A percentile compares a stretch with the other conserved stretches of the same genome.
phyloP scores from a whole-genome alignment of 768 basidiomycete species.

The Lactarius sp. region DNA sequence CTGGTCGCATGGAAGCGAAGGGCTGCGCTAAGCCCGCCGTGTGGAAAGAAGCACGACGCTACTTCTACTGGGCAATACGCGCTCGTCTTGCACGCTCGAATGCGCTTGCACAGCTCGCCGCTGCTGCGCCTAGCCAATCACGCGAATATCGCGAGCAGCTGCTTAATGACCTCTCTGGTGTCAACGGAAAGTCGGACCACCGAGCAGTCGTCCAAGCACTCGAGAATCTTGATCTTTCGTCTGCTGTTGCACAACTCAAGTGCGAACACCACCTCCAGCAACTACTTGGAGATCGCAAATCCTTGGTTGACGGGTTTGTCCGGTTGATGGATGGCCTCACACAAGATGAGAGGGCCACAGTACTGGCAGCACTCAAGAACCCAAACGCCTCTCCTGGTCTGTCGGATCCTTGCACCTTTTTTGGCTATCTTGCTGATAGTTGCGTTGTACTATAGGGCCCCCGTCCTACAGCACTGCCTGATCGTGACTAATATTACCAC shows the following conservation, averaged over 20 bases:
- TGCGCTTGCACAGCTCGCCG: constrained; percentile 57
- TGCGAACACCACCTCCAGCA: constrained; percentile 63
- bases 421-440: constrained; percentile 5
- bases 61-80: constrained; percentile 92
- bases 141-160: constrained; percentile 62
- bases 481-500: constrained; percentile 3
- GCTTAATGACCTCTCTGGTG: constrained; percentile 55
- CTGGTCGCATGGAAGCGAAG: constrained; percentile 96
- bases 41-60: constrained; percentile 86
- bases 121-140: constrained; percentile 67
- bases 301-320: constrained; percentile 65
- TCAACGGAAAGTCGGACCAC: constrained; percentile 49
- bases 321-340: constrained; percentile 69
- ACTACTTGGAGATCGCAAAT: constrained; percentile 72
- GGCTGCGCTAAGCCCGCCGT: constrained; percentile 82
- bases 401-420: constrained; percentile 26
- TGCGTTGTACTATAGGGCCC: constrained; percentile 33
- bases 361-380: constrained; percentile 60
- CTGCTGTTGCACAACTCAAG: constrained; percentile 58
- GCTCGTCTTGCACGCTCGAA: constrained; percentile 69
- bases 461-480: constrained; percentile 35
- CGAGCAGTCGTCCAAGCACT: constrained; percentile 57
- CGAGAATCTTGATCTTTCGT: constrained; percentile 64
- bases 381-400: constrained; percentile 54
- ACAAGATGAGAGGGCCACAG: constrained; percentile 61